Evolutionary conservation across 148 eudicot species (phyloP), one percentile per base, ranked within the genome.

Genomic region (Tetragonia tetragonoides): DNA sequence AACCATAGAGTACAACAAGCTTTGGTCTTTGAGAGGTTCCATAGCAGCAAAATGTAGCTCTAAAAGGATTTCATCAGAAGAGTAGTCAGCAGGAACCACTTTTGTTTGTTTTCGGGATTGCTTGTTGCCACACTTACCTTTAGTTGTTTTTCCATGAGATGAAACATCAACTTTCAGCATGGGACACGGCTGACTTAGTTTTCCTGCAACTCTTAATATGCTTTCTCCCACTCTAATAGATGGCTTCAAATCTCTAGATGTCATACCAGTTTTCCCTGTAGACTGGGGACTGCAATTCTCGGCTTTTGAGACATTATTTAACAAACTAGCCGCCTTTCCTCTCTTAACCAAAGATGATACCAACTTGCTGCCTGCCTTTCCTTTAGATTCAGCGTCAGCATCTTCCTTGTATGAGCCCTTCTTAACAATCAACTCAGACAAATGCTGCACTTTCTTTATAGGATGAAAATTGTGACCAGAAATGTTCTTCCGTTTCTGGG

Each of bases 51-150:
- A 75, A 17, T 38, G 83, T 41, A 92, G 83, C 64, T 85, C 77
- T 61, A 88, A 84, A 72, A 88, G 87, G 79, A 92, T 82, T 75
- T 81, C 88, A 73, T 80, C 81, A 42, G 87, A 67, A 67, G 85
- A 81, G 62, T 70, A 62, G 71, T 81, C 81, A 24, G 59, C 77
- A 67, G 77, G 77, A 75, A 65, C 75, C 40, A 68, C 64, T 76
- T 82, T 79, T 71, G 63, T 80, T 57, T 66, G 66, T 74, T 63
- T 70, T 42, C 66, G 49, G 37, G 71, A 66, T 82, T 81, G 77
- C 81, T 78, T 79, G 73, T 18, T 73, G 49, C 75, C 70, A 79
- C 57, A 71, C 66, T 79, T 75, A 71, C 66, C 39, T 61, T 81
- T 77, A 64, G 71, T 66, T 53, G 74, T 41, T 67, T 80, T 62